Base-by-base conservation (phyloP, 2,329 filamentous ascomycete species). In the Zymoseptoria passerinii region DNA sequence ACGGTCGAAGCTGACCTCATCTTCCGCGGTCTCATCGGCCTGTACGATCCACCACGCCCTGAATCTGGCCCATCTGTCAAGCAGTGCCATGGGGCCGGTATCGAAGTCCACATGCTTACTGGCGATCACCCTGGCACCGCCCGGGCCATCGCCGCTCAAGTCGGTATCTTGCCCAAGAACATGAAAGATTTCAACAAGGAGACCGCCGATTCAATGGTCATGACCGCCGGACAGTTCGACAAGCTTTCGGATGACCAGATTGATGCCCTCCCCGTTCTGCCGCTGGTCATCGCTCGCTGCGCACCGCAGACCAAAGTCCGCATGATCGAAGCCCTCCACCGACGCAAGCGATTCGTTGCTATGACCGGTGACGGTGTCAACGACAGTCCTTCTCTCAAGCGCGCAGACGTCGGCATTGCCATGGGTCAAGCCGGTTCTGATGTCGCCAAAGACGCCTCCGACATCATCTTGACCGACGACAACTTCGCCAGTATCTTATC, bases 361-460 rank as follows among this genome's bases (percentile, higher is more conserved):
- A 94, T 95, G 89, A 94, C 89, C 18, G 90, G 90, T 59, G 90
- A 95, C 66, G 90, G 90, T 52, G 90, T 94, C 62, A 95, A 95
- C 69, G 90, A 95, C 69, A 88, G 88, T 1, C 90, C 90, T 0
- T 90, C 88, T 4, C 80, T 95, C 35, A 89, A 89, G 66, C 82
- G 83, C 50, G 87, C 89, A 2, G 90, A 95, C 68, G 89, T 95
- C 5, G 90, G 89, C 63, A 95, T 94, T 64, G 89, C 89, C 56
- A 95, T 95, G 90, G 90, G 90, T n/a, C 77, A 82, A 72, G 86
- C 87, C 13, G 90, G 90, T 1, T 90, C 86, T 9, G 90, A 94
- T 66, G 90, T 95, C 6, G 90, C 90, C 61, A 95, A 94, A 73
- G 88, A 87, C 50, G 89, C 89, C 70, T 78, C 89, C 65, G 72